A percentile compares a stretch with the other conserved stretches of the same genome.
Conservation (phyloP, 345 rosid genomes). For the Durio zibethinus region DNA sequence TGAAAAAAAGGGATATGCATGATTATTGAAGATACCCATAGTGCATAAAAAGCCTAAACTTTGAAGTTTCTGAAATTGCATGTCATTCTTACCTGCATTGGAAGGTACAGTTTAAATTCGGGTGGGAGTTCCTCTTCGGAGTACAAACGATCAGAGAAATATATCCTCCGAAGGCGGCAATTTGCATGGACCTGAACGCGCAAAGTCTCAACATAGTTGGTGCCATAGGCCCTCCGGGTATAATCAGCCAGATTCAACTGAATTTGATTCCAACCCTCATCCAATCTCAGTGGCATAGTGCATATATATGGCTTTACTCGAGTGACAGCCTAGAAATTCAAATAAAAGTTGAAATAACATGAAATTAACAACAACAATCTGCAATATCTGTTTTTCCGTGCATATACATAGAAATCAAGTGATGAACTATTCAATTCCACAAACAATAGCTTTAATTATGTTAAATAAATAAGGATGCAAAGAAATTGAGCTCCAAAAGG, state of each 20-base stretch:
- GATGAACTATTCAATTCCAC: background rate
- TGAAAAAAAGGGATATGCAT: constrained; percentile 2
- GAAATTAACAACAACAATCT: background rate
- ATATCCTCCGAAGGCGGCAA: constrained; percentile 85
- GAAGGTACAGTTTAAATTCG: constrained; percentile 88
- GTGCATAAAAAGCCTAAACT: background rate
- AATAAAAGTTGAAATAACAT: background rate
- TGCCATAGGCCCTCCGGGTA: constrained; percentile 92
- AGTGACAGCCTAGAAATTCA: constrained; percentile 61
- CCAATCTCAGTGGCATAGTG: constrained; percentile 94
- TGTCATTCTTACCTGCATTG: constrained; percentile 62
- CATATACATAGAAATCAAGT: background rate
- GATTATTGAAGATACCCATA: background rate
- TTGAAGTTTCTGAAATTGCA: background rate
- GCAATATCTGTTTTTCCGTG: background rate
- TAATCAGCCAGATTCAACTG: constrained; percentile 89
- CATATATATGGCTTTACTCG: constrained; percentile 93
- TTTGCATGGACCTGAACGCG: constrained; percentile 97
- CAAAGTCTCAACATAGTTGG: constrained; percentile 90
- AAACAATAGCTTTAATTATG: background rate
- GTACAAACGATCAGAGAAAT: constrained; percentile 89
- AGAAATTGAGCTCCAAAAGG: background rate
- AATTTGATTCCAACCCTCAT: constrained; percentile 96
- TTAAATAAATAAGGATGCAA: background rate
- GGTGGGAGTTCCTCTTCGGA: constrained; percentile 99